Evolutionary conservation across 306 rosid genomes (phyloP).

Genomic region (Lathyrus tuberosus): DNA sequence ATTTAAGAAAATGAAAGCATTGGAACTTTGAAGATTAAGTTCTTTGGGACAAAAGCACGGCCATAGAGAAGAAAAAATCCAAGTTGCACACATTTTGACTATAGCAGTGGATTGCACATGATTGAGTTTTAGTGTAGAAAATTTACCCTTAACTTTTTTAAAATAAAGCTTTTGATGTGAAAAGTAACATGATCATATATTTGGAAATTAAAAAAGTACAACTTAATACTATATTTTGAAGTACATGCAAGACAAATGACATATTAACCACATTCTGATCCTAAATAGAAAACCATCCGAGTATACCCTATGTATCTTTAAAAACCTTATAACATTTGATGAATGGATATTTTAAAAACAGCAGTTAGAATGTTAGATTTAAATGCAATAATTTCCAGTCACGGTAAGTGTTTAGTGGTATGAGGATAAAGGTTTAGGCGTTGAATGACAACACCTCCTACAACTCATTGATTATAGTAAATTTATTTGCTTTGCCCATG

Average conservation of each 20-base stretch:
- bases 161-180: neutral
- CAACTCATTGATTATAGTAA: neutral
- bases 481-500: neutral
- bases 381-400: neutral
- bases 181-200: neutral
- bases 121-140: neutral
- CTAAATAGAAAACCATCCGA: too few relatives aligned
- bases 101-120: neutral
- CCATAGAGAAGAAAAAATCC: neutral
- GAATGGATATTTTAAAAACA: too few relatives aligned
- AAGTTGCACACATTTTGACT: neutral
- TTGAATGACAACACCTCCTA: slow-evolving; percentile 4
- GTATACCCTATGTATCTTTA: too few relatives aligned
- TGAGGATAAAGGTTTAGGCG: neutral
- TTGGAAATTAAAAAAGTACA: neutral
- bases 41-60: neutral
- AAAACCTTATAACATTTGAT: too few relatives aligned
- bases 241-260: neutral
- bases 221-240: neutral
- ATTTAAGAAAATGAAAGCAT: neutral
- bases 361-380: neutral
- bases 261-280: neutral
- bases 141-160: neutral
- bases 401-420: neutral
- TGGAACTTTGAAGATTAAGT: neutral